phyloP scores from a whole-genome alignment of 208 protist species.

The Acanthamoeba royreba region DNA sequence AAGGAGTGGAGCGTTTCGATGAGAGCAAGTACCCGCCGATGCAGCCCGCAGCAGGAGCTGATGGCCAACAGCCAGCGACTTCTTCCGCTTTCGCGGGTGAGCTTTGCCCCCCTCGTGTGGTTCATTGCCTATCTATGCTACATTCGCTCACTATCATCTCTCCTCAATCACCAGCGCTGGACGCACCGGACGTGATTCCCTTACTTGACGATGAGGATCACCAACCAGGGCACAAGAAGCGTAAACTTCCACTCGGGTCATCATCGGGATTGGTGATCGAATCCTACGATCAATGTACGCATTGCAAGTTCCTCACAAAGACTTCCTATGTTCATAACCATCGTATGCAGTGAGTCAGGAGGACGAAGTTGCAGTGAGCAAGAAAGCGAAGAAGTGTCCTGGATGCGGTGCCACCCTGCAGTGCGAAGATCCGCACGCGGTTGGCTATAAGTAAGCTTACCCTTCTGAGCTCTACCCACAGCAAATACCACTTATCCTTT shows the following conservation, averaged over 20 bases:
- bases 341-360: not conserved
- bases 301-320: too few species aligned
- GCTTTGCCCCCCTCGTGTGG: not conserved
- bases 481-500: not conserved
- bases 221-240: not conserved
- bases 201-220: not conserved
- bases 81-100: not conserved
- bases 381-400: slow-evolving; percentile 15
- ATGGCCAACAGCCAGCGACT: not conserved
- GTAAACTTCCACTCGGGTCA: too few species aligned
- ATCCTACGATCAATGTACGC: too few species aligned
- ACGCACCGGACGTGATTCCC: not conserved
- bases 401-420: slow-evolving; percentile 56
- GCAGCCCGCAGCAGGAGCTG: not conserved
- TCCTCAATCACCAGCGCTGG: not conserved
- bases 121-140: not conserved
- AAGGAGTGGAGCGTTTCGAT: not conserved
- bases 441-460: slow-evolving; percentile 51
- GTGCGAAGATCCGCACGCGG: not conserved
- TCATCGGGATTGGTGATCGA: too few species aligned
- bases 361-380: not conserved
- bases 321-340: too few species aligned
- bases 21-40: slow-evolving; percentile 21
- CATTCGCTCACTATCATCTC: not conserved
- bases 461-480: not conserved